Evolutionary conservation across 768 basidiomycete genomes (phyloP), one percentile per base, ranked within the genome.

Genomic region (Daedalea quercina): DNA sequence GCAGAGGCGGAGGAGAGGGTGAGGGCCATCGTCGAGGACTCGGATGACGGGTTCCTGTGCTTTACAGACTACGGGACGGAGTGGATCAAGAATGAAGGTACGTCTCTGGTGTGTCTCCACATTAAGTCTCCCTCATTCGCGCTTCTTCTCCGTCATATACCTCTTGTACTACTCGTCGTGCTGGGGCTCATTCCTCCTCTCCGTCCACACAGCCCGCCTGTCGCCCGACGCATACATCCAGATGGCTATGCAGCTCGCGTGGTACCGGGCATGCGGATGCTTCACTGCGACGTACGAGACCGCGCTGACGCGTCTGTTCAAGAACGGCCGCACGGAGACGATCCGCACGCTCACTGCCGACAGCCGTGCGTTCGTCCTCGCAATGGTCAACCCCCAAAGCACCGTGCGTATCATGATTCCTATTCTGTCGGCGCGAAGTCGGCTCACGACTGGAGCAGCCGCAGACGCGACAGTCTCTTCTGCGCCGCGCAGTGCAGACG

Each of bases 251-350:
- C 94, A 97, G 64, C 78, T 96, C 9, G 94, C 93, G 3, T 96
- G 88, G 85, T 90, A 87, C 71, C 80, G 79, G 64, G 81, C 83
- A 20, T 87, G 84, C 44, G 82, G 81, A 11, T 70, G 74, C 53
- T 85, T 90, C 60, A 90, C 90, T 3, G 90, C 94, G 1, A 92
- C 90, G 7, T 96, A 97, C 65, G 94, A 97, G 69, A 96, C 94
- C 0, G 90, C 85, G 0, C 77, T 94, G 28, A 95, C 94, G 1
- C 80, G 92, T 23, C 77, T 88, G 67, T 94, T 94, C 71, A 73
- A 85, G 54, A 82, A 85, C 56, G 94, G 92, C 15, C 80, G 94
- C 17, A 96, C 94, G 1, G 94, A 97, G 64, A 93, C 90, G 0
- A 82, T 97, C 49, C 81, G 94, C 23, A 79, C 84, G 0, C 73